Base-by-base conservation (phyloP, 169 alveolate species). In the Eimeria acervulina region DNA sequence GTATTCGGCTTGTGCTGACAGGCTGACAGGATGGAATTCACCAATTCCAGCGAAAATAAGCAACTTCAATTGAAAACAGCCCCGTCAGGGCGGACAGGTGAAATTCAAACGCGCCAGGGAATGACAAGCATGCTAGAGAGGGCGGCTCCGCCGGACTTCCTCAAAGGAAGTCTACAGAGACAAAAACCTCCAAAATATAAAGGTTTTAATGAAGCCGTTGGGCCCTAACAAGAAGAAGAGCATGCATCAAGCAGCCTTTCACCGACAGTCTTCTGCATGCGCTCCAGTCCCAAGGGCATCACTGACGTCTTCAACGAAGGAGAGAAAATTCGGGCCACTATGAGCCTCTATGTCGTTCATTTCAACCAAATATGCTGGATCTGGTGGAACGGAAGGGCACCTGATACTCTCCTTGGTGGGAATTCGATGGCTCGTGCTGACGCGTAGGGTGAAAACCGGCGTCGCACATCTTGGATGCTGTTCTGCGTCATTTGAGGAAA, bases 201-300 rank as follows among this genome's bases (percentile, higher is more conserved):
- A 26, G 19, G 23, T 0, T 44, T 40, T 10, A 40, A 40, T 40
- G 38, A n/a, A 1, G 40, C 5, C 42, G 12, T 42, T 12, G 31
- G 2, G 87, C 87, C 4, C 59, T 42, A 38, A 76, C 21, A n/a
- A 38, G 38, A 76, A 44, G 59, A 76, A 42, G 61, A 36, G 31
- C 23, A 40, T 21, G 4, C 33, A 40, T 26, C 87, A 19, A 7
- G 61, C 87, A 76, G 31, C 23, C 21, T 33, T 76, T 26, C 63
- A 38, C 85, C 4, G 40, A 42, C 87, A 8, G 61, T 40, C 63
- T 76, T 76, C 59, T 40, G 87, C 87, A 76, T 76, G 87, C 87
- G 31, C 42, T 38, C 33, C 87, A 76, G 87, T 44, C 87, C 87
- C 59, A 76, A 4, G 61, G 59, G 63, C 61, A 76, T 40, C 38